A percentile compares a stretch with the other conserved stretches of the same genome.
These are phyloP conservation scores for Limnanthes douglasii DNA, from an alignment of 345 rosid genomes.

Conservation along the genomic window DNA sequence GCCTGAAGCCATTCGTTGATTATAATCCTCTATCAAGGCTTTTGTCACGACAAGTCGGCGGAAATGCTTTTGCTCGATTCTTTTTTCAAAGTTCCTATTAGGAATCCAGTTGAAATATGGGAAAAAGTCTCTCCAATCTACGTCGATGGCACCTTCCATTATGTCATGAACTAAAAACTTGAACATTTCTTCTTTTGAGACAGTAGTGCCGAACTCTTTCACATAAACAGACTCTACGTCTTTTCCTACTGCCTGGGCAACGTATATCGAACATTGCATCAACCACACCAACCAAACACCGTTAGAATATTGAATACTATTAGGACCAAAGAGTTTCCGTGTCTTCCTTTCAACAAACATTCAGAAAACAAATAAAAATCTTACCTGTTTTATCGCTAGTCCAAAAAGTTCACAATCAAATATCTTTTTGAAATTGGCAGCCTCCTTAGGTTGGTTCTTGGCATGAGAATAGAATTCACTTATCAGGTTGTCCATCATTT, in stretches of 20 bases:
- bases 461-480: conserved; percentile 23
- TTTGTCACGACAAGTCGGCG: conserved; percentile 51
- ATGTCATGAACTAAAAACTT: conserved; percentile 43
- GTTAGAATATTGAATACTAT: too few relatives aligned
- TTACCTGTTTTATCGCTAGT: conserved; percentile 53
- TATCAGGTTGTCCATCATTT: conserved; percentile 32
- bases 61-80: conserved; percentile 25
- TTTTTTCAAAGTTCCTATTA: conserved; percentile 31
- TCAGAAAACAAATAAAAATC: conserved; percentile 6
- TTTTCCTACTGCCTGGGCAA: conserved; percentile 45
- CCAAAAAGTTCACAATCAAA: conserved; percentile 69
- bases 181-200: conserved; percentile 43
- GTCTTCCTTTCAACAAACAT: background rate
- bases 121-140: conserved; percentile 96
- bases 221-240: conserved; percentile 52
- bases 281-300: too few relatives aligned
- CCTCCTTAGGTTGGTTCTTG: conserved; percentile 17
- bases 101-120: conserved; percentile 82
- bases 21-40: conserved; percentile 38
- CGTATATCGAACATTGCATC: background rate
- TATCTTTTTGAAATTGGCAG: conserved; percentile 56
- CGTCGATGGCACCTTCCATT: conserved; percentile 76
- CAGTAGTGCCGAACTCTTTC: conserved; percentile 38
- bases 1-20: conserved; percentile 33
- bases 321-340: too few relatives aligned